A percentile compares a stretch with the other conserved stretches of the same genome.
phyloP scores from a whole-genome alignment of 495 filamentous ascomycete species.

The Penicillium steckii region DNA sequence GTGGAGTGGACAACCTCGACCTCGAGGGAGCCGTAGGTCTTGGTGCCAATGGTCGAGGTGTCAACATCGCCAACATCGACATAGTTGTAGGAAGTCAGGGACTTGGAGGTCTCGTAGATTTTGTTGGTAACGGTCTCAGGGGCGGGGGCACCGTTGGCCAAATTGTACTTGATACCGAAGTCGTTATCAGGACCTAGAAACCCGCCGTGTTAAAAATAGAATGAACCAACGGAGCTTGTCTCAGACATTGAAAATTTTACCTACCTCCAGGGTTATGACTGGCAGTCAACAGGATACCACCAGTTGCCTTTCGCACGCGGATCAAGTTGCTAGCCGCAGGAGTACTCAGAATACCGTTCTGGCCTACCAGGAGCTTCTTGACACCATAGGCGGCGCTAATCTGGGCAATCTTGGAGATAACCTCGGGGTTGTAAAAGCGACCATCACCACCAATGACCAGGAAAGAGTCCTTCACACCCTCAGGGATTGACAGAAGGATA shows the following conservation, averaged over 20 bases:
- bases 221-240: too few species aligned
- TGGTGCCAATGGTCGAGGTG: conserved; percentile 74
- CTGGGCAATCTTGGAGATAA: conserved; percentile 94
- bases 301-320: conserved; percentile 87
- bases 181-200: conserved; percentile 82
- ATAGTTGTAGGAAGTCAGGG: conserved; percentile 87
- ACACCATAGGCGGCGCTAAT: conserved; percentile 96
- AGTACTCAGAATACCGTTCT: conserved; percentile 93
- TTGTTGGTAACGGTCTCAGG: conserved; percentile 96
- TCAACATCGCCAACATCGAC: conserved; percentile 84
- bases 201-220: neutral
- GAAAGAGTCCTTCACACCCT: conserved; percentile 82
- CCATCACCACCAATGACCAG: conserved; percentile 98
- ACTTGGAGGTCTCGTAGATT: conserved; percentile 89
- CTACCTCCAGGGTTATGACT: conserved; percentile 97
- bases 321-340: conserved; percentile 96
- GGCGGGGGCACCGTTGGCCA: conserved; percentile 90
- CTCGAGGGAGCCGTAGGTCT: conserved; percentile 80
- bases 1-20: conserved; percentile 94
- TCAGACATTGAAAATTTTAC: too few species aligned
- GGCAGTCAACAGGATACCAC: conserved; percentile 93
- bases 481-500: conserved; percentile 93
- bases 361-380: conserved; percentile 96
- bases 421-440: conserved; percentile 94
- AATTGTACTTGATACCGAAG: conserved; percentile 99